Base-by-base conservation (phyloP, 805 yeast genomes). In the Helenozyma rhizophorensis region DNA sequence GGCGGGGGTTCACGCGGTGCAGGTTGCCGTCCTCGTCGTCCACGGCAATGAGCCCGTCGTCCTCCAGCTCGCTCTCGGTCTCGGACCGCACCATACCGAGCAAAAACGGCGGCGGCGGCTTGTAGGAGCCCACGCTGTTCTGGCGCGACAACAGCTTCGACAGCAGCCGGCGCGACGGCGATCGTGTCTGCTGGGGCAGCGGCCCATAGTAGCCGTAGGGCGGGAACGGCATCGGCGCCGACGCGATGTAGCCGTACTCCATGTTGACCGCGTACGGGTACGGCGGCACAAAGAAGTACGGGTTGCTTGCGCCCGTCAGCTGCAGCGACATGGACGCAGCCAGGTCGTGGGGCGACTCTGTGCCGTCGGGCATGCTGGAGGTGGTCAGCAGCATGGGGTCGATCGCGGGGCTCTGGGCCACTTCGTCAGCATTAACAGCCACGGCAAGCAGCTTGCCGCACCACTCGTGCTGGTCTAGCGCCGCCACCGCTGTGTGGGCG, bases 1-100 rank as follows among this genome's bases (percentile, higher is more conserved):
- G 47, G 13, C 60, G 56, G 3, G 65, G 63, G 42, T 71, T 66
- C 7, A 68, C 68, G 36, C 62, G 57, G 29, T 59, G 53, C 8
- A 49, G 30, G 32, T 43, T 39, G 6, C 58, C 60, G 11, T 52
- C 58, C 3, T 51, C 58, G 32, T 46, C 47, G 27, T 37, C 38
- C 9, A 52, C 38, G 4, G 39, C 28, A 6, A 55, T 44, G 11
- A 37, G 38, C 1, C 49, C 51, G 6, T 34, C 36, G 1, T 36
- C 32, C 4, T 25, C 28, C 10, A 14, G 30, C 10, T n/a, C 18
- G 15, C 5, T 19, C 9, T 12, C 11, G 14, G 18, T 21, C 34
- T 14, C 12, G 23, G 21, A n/a, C 15, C n/a, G 17, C 5, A 54
- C 56, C 32, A 57, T 42, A 28, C 52, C 51, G 50, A 54, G 45